Base-by-base conservation (phyloP, 2,329 filamentous ascomycete genomes). In the Chalaropsis ovoidea region DNA sequence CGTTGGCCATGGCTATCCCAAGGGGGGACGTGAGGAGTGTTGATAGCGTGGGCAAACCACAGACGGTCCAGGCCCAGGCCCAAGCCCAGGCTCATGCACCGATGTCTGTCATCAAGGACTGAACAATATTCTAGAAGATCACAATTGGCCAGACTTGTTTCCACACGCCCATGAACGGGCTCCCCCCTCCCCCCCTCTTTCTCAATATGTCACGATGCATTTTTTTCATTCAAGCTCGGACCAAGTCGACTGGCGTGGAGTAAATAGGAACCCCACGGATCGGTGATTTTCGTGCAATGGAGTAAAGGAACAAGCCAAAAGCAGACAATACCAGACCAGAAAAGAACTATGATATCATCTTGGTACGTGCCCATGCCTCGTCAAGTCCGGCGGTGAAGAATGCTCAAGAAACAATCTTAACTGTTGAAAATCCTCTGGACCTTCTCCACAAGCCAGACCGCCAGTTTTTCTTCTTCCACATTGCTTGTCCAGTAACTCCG, bases 301-400 rank as follows among this genome's bases (percentile, higher is more conserved):
- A 52, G 24, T 24, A 52, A 52, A 52, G 19, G 47, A 52, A 27
- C 19, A 24, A 52, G 47, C 19, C 47, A 52, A 27, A 52, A 52
- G 24, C 5, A 52, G 24, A 19, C 27, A 58, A 19, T 2, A n/a
- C 31, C 4, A 58, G 54, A n/a, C 31, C 4, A 58, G 54, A 58
- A 35, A 27, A 39, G 54, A 39, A 58, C 24, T 58, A 58, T 35
- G 54, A 58, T 58, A 58, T 58, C 54, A 58, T 19, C 27, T 58
- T 58, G 54, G 54, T 39, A 35, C 54, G 54, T 58, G 54, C 54
- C 54, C 6, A 35, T 31, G 54, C 15, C 31, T 58, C 54, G 54
- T 58, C 54, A 39, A 58, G 54, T 58, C 54, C 54, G 54, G 54
- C 54, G 54, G 54, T 58, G 54, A 58, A n/a, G 24, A 58, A 58